phyloP scores from a whole-genome alignment of 768 basidiomycete species.

The Boletus subparvulus region DNA sequence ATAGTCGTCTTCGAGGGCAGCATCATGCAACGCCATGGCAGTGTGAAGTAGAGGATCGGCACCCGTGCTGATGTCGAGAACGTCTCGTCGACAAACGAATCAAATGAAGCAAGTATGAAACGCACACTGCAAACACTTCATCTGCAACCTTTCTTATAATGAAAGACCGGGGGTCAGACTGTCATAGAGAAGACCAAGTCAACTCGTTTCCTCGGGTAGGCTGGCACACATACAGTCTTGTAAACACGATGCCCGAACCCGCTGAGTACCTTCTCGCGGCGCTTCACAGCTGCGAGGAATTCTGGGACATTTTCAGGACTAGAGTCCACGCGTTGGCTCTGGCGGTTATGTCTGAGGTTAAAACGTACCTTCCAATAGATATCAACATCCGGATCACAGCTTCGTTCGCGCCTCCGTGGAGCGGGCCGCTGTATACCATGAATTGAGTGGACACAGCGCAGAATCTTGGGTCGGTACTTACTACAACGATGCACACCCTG shows the following conservation, averaged over 20 bases:
- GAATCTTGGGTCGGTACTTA: constrained; percentile 37
- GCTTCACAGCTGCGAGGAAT: constrained; percentile 85
- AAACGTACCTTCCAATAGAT: constrained; percentile 73
- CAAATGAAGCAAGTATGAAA: constrained; percentile 5
- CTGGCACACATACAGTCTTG: constrained; percentile 53
- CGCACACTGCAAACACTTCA: constrained; percentile 87
- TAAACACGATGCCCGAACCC: constrained; percentile 90
- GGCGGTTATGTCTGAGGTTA: background rate
- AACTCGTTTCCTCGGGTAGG: background rate
- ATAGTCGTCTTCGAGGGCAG: constrained; percentile 89
- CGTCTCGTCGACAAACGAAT: background rate
- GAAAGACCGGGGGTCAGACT: constrained; percentile 90
- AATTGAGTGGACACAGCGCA: background rate
- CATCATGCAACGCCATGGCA: constrained; percentile 85
- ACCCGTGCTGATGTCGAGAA: constrained; percentile 58
- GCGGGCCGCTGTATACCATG: constrained; percentile 25
- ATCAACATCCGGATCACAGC: constrained; percentile 94
- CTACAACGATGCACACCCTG: constrained; percentile 89
- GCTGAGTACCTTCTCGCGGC: constrained; percentile 82
- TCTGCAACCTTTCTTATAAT: constrained; percentile 89
- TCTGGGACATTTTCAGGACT: constrained; percentile 83
- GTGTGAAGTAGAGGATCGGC: constrained; percentile 83
- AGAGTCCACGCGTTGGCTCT: background rate
- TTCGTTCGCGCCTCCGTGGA: constrained; percentile 81
- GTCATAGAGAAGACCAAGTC: background rate